Conservation (phyloP, 2,329 filamentous ascomycete genomes). For the Davidsoniella virescens region DNA sequence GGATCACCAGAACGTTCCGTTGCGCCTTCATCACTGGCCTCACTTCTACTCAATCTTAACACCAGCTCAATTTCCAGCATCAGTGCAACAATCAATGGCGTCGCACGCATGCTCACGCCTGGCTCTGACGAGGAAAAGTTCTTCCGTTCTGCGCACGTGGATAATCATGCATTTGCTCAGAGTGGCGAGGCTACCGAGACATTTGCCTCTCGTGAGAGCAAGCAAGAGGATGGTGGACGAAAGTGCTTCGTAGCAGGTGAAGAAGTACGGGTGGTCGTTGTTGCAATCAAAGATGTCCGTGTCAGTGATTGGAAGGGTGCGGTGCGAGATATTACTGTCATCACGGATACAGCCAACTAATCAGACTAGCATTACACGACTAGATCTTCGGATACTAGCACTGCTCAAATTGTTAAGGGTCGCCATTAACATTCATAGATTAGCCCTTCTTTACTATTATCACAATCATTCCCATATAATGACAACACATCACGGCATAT, state of each 20-base stretch:
- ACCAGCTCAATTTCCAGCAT: slow-evolving; percentile 75
- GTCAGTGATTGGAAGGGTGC: slow-evolving; percentile 94
- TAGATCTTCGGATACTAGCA: too few relatives aligned
- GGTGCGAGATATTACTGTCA: slow-evolving; percentile 45
- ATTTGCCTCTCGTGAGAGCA: slow-evolving; percentile 21
- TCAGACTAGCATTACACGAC: too few relatives aligned
- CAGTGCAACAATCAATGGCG: slow-evolving; percentile 85
- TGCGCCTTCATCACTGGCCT: slow-evolving; percentile 43
- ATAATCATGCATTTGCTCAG: slow-evolving; percentile 72
- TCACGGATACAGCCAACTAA: neutral
- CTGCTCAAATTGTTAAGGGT: too few relatives aligned
- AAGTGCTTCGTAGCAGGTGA: slow-evolving; percentile 62
- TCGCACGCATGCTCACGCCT: slow-evolving; percentile 52
- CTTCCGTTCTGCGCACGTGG: slow-evolving; percentile 69
- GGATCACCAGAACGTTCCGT: slow-evolving; percentile 49
- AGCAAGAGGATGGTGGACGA: slow-evolving; percentile 32
- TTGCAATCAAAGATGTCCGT: slow-evolving; percentile 67
- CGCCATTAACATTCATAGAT: too few relatives aligned
- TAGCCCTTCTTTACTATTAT: too few relatives aligned
- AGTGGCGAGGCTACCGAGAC: slow-evolving; percentile 8
- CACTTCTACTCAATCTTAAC: slow-evolving; percentile 79
- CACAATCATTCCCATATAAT: too few relatives aligned
- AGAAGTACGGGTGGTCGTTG: slow-evolving; percentile 74
- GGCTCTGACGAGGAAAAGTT: slow-evolving; percentile 72
- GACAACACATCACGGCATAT: too few relatives aligned